These are phyloP conservation scores for Umbelopsis isabellina DNA, from an alignment of 192 early-diverging fungal species.

Conservation along the genomic window DNA sequence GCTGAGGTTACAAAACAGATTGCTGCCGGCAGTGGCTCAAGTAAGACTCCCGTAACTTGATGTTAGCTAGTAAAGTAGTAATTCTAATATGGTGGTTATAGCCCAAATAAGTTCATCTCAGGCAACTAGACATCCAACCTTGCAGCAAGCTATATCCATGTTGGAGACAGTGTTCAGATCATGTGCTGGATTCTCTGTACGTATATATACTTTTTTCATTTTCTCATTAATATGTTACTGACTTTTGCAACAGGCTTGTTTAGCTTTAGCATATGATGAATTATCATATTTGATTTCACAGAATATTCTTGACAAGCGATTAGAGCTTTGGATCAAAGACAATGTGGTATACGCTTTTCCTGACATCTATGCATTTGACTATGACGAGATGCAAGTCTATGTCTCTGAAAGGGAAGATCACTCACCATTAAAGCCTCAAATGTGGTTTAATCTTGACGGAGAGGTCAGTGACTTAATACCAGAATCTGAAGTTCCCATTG, in stretches of 20 bases:
- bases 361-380: constrained; percentile 57
- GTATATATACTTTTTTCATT: neutral
- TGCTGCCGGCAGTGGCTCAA: constrained; percentile 23
- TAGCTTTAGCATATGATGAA: constrained; percentile 74
- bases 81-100: neutral
- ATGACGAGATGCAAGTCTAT: constrained; percentile 13
- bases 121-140: constrained; percentile 34
- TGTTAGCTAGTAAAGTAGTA: neutral
- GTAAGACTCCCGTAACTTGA: neutral
- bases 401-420: constrained; percentile 25
- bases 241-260: constrained; percentile 54
- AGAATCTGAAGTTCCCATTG: neutral
- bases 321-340: constrained; percentile 71
- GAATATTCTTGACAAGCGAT: constrained; percentile 51
- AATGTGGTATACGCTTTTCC: constrained; percentile 65
- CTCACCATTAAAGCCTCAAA: constrained; percentile 34
- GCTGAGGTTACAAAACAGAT: constrained; percentile 22
- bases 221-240: neutral
- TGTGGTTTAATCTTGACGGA: constrained; percentile 53
- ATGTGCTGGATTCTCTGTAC: constrained; percentile 49
- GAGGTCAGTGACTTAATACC: constrained; percentile 27
- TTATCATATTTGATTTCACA: constrained; percentile 65
- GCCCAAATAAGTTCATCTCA: constrained; percentile 6
- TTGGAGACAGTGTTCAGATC: constrained; percentile 56
- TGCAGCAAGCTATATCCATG: constrained; percentile 59